Evolutionary conservation across 225 moss, liverwort and hornwort species (phyloP).

Genomic region (Ulota crispa): DNA sequence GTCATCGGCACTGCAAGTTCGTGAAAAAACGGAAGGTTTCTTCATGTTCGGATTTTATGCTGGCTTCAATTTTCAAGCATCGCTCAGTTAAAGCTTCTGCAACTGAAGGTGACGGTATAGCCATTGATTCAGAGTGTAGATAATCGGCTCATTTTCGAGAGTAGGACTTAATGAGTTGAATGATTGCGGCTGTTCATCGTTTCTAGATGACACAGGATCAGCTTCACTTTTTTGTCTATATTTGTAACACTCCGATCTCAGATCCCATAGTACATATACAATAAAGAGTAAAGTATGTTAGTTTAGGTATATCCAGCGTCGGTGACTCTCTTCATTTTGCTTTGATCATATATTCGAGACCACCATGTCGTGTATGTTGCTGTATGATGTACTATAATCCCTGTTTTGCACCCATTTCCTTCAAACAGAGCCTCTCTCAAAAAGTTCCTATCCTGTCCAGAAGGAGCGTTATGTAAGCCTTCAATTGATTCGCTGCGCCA

Average conservation of each 20-base stretch:
- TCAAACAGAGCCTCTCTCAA: background rate
- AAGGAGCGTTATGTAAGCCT: background rate
- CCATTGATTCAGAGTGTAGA: slow-evolving; percentile 56
- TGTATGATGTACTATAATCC: too few relatives aligned
- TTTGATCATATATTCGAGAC: background rate
- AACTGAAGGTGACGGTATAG: slow-evolving; percentile 30
- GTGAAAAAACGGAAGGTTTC: background rate
- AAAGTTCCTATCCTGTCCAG: background rate
- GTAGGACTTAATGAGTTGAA: slow-evolving; percentile 43
- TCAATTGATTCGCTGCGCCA: background rate
- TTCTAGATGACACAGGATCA: slow-evolving; percentile 23
- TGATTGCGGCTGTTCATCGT: slow-evolving; percentile 25
- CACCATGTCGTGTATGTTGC: background rate
- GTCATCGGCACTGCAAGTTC: background rate
- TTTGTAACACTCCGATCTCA: slow-evolving; percentile 34
- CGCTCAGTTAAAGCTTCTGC: background rate
- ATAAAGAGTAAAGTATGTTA: slow-evolving; percentile 33
- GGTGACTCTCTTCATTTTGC: background rate
- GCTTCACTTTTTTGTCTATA: slow-evolving; percentile 43
- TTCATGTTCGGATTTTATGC: background rate
- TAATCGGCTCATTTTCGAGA: slow-evolving; percentile 50
- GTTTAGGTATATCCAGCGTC: slow-evolving; percentile 26
- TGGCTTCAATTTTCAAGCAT: background rate
- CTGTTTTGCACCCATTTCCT: background rate
- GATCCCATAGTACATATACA: slow-evolving; percentile 40